These are phyloP conservation scores for Priceomyces fermenticarens DNA, from an alignment of 805 yeast species.

Conservation along the genomic window DNA sequence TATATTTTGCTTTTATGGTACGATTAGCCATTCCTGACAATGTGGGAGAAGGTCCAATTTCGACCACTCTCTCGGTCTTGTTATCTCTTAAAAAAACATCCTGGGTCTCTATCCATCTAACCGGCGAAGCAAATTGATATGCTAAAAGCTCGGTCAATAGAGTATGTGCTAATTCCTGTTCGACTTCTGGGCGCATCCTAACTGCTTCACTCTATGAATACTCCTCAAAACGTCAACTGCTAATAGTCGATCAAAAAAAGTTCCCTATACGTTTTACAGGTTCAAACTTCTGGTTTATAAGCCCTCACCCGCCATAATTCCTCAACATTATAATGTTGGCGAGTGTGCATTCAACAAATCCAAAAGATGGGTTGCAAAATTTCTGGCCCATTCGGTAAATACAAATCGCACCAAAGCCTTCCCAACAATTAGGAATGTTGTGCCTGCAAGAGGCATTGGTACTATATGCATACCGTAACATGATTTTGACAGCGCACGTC, in stretches of 20 bases:
- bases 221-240: too few relatives aligned
- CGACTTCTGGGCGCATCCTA: conserved; percentile 87
- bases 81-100: conserved; percentile 92
- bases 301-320: conserved; percentile 1
- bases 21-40: conserved; percentile 98
- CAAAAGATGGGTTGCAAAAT: conserved; percentile 3
- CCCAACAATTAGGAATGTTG: conserved; percentile 3
- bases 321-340: conserved; percentile 5
- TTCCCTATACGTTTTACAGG: neutral
- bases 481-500: too few relatives aligned
- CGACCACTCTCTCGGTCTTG: conserved; percentile 96
- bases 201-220: neutral
- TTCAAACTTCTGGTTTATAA: conserved; percentile 1
- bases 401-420: neutral
- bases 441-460: too few relatives aligned
- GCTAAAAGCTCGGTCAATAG: conserved; percentile 94
- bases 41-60: conserved; percentile 98
- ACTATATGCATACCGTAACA: too few relatives aligned
- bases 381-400: neutral
- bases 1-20: conserved; percentile 92
- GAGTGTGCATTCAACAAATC: conserved; percentile 2
- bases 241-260: neutral
- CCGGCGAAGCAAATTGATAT: conserved; percentile 98
- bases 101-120: conserved; percentile 99
- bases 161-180: conserved; percentile 95